Base-by-base conservation (phyloP, 108 stramenopile species). In the Skeletonema costatum region DNA sequence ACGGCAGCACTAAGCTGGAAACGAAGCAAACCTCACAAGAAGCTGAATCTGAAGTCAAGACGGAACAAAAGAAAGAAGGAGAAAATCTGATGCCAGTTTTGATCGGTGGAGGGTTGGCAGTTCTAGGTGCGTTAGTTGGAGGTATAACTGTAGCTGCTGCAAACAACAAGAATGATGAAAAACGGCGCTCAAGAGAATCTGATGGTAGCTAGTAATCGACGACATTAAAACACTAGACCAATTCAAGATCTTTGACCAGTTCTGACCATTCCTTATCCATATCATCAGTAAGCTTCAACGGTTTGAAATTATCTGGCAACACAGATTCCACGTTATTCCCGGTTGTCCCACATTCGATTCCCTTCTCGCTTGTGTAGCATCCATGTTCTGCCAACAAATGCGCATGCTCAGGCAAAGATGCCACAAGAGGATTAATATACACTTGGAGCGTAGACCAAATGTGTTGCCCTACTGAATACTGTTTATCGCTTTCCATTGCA, bases 371-470 rank as follows among this genome's bases (percentile, higher is more conserved):
- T 16, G 19, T 31, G 51, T 70, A 82, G 30, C 75, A 71, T 12
- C 76, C 71, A 53, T 53, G 51, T 25, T 90, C 89, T 12, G 83
- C 80, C 25, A 90, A 82, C 51, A 90, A 65, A 68, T 90, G 89
- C 21, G 85, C 60, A 77, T 90, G 89, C 42, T 86, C 66, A 19
- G 87, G 85, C 36, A 87, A 66, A 50, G 85, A 78, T 16, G 87
- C 87, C 42, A 90, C 51, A 0, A 53, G 21, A 32, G 85, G 82
- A 60, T 88, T 88, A 39, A 86, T 81, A 46, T 83, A 86, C 2
- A 88, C 87, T 60, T 82, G 81, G 9, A 82, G 11, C 62, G 71
- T 76, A 64, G 71, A 53, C 63, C 75, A 86, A 42, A 90, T 63
- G 60, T 90, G 90, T 44, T 87, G 86, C 0, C 74, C 86, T 64